These are phyloP conservation scores for Zymoseptoria pseudotritici DNA, from an alignment of 2,329 filamentous ascomycete genomes.

Conservation along the genomic window DNA sequence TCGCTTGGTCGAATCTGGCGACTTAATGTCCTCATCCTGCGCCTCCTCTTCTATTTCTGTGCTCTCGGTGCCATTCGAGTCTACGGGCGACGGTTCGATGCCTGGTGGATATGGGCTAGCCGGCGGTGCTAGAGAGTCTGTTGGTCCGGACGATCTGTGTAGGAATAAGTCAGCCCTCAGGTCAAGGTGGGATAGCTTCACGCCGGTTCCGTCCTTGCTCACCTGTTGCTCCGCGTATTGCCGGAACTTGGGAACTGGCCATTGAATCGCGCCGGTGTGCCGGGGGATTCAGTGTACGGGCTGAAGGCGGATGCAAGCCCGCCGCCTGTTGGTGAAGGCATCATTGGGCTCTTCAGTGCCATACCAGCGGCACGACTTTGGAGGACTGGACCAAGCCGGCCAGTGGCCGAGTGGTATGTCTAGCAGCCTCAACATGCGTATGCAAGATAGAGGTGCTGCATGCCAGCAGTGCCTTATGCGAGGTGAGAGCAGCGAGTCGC, in stretches of 20 bases:
- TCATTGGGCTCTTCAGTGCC: slow-evolving; percentile 34
- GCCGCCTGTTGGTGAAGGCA: slow-evolving; percentile 34
- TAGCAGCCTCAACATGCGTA: background rate
- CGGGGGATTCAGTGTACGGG: slow-evolving; percentile 46
- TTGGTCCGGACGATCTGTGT: slow-evolving; percentile 38
- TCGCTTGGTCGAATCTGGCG: slow-evolving; percentile 9
- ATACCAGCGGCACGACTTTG: slow-evolving; percentile 11
- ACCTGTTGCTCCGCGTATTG: slow-evolving; percentile 29
- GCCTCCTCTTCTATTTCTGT: slow-evolving; percentile 80
- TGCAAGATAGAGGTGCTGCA: background rate
- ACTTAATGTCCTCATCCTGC: slow-evolving; percentile 43
- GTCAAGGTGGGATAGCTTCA: background rate
- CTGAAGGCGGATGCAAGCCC: slow-evolving; percentile 40
- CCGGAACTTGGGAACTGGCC: slow-evolving; percentile 32
- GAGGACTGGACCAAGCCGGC: background rate
- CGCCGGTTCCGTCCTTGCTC: slow-evolving; percentile 22
- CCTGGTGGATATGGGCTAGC: slow-evolving; percentile 51
- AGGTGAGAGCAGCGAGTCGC: background rate
- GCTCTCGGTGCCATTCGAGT: slow-evolving; percentile 73
- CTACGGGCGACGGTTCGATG: slow-evolving; percentile 75
- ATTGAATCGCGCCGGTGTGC: slow-evolving; percentile 40
- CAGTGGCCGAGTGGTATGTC: background rate
- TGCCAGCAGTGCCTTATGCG: background rate
- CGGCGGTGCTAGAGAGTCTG: slow-evolving; percentile 41
- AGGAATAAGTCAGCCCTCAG: slow-evolving; percentile 20